Evolutionary conservation across 2,329 filamentous ascomycete genomes (phyloP).

Genomic region (Alternaria viburni): DNA sequence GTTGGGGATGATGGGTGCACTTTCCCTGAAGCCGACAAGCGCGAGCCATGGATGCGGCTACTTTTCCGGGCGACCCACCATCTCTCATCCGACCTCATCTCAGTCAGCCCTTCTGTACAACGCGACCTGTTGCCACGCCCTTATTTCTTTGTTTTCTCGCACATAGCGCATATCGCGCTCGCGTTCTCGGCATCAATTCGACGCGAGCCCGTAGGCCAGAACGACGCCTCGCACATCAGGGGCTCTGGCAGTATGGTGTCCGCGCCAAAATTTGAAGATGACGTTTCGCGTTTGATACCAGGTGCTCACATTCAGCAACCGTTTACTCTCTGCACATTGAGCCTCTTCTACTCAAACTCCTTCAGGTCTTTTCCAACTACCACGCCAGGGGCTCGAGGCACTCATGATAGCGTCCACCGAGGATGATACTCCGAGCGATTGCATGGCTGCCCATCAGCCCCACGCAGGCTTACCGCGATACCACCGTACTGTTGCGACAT

Average conservation of each 20-base stretch:
- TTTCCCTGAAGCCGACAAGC: background rate
- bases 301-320: background rate
- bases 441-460: no score
- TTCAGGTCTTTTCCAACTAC: background rate
- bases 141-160: background rate
- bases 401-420: no score
- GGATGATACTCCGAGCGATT: background rate
- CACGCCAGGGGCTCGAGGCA: background rate
- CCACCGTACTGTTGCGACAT: background rate
- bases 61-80: background rate
- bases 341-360: accelerated
- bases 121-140: background rate
- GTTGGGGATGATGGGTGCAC: background rate
- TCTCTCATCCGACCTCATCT: slow-evolving; percentile 2
- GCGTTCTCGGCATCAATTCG: background rate
- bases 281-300: background rate
- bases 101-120: background rate
- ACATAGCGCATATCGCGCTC: background rate
- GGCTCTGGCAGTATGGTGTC: background rate
- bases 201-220: background rate
- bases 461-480: background rate
- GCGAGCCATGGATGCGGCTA: background rate
- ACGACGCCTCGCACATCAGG: background rate
- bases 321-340: background rate
- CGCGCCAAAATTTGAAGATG: background rate